Base-by-base conservation (phyloP, 345 rosid genomes). In the Gynandropsis gynandra region DNA sequence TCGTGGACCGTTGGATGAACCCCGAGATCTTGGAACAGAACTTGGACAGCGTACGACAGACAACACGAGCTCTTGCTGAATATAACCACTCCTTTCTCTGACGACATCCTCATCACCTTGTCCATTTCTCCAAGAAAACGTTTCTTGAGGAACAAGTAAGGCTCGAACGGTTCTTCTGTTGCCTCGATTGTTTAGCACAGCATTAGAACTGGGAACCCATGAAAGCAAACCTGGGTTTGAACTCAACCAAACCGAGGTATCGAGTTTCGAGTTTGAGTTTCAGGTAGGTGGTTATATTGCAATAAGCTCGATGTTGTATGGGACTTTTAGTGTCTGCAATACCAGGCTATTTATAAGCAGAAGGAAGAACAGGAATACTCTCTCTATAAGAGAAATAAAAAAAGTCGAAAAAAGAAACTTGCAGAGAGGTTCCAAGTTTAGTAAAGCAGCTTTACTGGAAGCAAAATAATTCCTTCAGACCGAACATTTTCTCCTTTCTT, bases 61-160 rank as follows among this genome's bases (percentile, higher is more conserved):
- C 95, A 85, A 54, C 87, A 85, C 4, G 95, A 76, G 73, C 87
- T 74, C 75, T 82, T 82, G 72, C 83, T 78, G 85, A 85, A 80
- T 54, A 85, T 77, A 60, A 82, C 85, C 17, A 85, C 80, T 54
- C 89, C 89, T 43, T 73, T 82, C 65, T 82, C 87, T 1, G 85
- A 76, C 0, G 69, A 73, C 67, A 72, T 75, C 35, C 84, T 77
- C 66, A 34, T 67, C 73, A 85, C 84, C 77, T 81, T 85, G 51
- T 81, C 95, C 95, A 50, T 27, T 37, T 13, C 31, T 51, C 13
- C 20, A 10, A 3, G 15, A 24, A 24, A 24, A 2, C 5, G 50
- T 59, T 53, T 59, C 51, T 13, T 66, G 24, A 59, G 29, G 24
- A 47, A 33, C 21, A 47, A 17, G 21, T 20, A 13, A 34, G 24